phyloP scores from a whole-genome alignment of 495 filamentous ascomycete genomes.

The Aspergillus kassunensis region DNA sequence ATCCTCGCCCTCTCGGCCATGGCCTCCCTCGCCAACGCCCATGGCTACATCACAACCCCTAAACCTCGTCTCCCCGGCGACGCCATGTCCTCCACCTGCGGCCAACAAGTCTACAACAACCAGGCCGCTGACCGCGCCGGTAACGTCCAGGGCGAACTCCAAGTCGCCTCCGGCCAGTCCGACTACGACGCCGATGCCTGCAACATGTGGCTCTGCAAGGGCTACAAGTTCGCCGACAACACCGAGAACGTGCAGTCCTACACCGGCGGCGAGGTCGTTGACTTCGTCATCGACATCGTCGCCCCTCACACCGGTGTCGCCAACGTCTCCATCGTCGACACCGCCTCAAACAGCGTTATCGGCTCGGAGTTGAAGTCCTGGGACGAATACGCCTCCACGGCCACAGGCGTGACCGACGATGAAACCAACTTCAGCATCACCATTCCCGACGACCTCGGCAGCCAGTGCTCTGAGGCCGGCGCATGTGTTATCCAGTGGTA shows the following conservation, averaged over 20 bases:
- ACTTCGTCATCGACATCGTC: conserved; percentile 55
- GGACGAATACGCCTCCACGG: conserved; percentile 51
- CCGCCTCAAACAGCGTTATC: conserved; percentile 55
- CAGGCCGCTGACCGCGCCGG: conserved; percentile 61
- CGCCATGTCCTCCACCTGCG: conserved; percentile 58
- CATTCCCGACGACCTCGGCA: conserved; percentile 55
- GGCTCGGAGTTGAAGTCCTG: conserved; percentile 56
- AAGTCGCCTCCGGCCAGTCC: conserved; percentile 49
- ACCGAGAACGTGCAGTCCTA: conserved; percentile 59
- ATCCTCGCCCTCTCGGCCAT: conserved; percentile 43
- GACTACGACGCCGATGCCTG: conserved; percentile 58
- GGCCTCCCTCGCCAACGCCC: conserved; percentile 50
- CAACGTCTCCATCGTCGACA: conserved; percentile 68
- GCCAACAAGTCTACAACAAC: conserved; percentile 56
- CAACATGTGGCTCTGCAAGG: conserved; percentile 68
- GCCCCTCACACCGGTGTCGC: conserved; percentile 63
- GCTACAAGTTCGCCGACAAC: conserved; percentile 70
- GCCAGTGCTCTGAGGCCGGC: conserved; percentile 55
- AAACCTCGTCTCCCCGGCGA: conserved; percentile 55
- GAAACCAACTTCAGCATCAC: conserved; percentile 63
- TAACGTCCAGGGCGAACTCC: conserved; percentile 64
- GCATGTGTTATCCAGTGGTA: conserved; percentile 66
- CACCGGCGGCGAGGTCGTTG: conserved; percentile 55
- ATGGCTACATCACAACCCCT: conserved; percentile 61
- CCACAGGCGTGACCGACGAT: conserved; percentile 46